A percentile compares a stretch with the other conserved stretches of the same genome.
These are phyloP conservation scores for Cryphonectria radicalis DNA, from an alignment of 2,329 filamentous ascomycete species.

Conservation along the genomic window DNA sequence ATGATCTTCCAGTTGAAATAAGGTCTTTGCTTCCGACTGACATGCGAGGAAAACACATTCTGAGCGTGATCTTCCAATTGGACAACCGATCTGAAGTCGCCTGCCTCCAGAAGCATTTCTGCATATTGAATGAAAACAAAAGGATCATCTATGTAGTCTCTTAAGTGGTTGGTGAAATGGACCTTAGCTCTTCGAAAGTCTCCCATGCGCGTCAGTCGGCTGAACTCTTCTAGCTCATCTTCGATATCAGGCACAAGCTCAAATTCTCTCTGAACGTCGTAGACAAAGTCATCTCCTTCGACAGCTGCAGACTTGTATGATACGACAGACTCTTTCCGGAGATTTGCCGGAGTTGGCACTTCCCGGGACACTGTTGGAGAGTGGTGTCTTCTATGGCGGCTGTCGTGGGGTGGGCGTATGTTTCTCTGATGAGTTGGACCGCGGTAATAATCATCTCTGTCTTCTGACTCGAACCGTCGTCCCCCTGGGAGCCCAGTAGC, in stretches of 20 bases:
- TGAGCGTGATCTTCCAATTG: background rate
- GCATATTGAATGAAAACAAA: slow-evolving; percentile 36
- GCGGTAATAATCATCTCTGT: too few relatives aligned
- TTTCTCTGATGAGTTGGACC: too few relatives aligned
- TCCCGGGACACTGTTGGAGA: background rate
- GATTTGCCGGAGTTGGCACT: background rate
- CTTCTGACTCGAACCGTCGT: too few relatives aligned
- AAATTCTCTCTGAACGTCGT: slow-evolving; percentile 13
- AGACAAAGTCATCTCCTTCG: background rate
- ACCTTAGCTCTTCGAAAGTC: slow-evolving; percentile 32
- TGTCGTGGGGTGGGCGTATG: background rate
- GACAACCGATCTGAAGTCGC: slow-evolving; percentile 32
- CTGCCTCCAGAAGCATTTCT: slow-evolving; percentile 36
- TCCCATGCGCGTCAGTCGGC: slow-evolving; percentile 35
- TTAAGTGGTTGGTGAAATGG: slow-evolving; percentile 33
- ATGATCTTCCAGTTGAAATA: slow-evolving; percentile 16
- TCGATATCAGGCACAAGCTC: slow-evolving; percentile 35
- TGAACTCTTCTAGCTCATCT: slow-evolving; percentile 34
- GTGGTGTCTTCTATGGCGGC: background rate
- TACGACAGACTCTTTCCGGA: background rate
- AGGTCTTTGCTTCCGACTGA: background rate
- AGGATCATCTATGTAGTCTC: slow-evolving; percentile 33
- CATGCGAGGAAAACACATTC: background rate
- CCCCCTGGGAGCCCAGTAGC: too few relatives aligned
- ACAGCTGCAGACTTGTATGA: background rate